Evolutionary conservation across 1,284 basidiomycete species (phyloP).

Genomic region (Meripilus lineatus): DNA sequence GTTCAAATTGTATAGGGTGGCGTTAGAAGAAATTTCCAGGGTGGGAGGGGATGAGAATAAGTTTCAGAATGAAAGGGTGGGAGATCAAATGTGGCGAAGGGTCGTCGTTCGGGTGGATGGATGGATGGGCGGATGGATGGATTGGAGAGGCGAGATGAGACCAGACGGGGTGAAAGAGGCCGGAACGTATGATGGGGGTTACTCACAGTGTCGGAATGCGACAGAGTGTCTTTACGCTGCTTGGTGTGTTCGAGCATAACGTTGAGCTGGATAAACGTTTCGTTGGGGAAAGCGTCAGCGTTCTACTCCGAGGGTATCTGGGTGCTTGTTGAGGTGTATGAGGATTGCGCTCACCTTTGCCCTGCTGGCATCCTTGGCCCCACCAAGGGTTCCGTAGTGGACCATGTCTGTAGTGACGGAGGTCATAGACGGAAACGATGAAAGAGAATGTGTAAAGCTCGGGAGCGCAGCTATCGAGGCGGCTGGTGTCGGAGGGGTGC

Average conservation of each 20-base stretch:
- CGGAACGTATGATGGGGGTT: no score
- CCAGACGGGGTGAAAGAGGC: no score
- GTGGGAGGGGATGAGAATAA: not conserved
- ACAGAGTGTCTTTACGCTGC: conserved; percentile 18
- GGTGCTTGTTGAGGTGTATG: not conserved
- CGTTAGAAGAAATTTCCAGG: not conserved
- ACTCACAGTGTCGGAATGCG: conserved; percentile 13
- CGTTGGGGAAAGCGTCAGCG: conserved; percentile 4
- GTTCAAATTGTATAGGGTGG: conserved; percentile 7
- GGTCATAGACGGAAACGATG: conserved; percentile 28
- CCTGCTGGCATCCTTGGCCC: conserved; percentile 25
- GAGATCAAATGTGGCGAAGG: no score
- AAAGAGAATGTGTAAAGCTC: conserved; percentile 29
- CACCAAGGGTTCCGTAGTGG: conserved; percentile 23
- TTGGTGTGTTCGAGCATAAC: conserved; percentile 22
- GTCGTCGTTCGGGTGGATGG: no score
- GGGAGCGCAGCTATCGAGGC: conserved; percentile 25
- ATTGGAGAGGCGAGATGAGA: no score
- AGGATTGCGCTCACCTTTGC: conserved; percentile 22
- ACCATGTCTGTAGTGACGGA: conserved; percentile 29
- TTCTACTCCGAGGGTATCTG: no score
- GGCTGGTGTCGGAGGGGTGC: conserved; percentile 4
- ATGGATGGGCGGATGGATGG: no score
- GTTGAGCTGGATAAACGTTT: conserved; percentile 18
- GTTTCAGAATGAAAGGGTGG: no score